Base-by-base conservation (phyloP, 768 basidiomycete genomes). In the Tylopilus sp. region DNA sequence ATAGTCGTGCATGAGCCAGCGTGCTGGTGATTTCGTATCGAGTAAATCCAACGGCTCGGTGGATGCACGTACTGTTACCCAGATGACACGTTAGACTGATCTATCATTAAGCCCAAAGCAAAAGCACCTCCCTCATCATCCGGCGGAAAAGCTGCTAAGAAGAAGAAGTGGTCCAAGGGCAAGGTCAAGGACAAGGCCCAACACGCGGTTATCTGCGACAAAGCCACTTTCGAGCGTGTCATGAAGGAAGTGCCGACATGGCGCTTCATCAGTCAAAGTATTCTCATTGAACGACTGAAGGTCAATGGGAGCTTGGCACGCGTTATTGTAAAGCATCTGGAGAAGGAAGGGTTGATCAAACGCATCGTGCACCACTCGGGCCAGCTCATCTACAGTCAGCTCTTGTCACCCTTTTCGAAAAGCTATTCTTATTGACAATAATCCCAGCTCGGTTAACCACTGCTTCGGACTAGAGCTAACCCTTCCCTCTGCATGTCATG, bases 151-250 rank as follows among this genome's bases (percentile, higher is more conserved):
- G 75, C 88, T 67, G 91, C 90, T 57, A 98, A 98, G 83, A 98
- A 98, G 84, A 98, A 98, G 91, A 98, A 98, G 83, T 98, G 95
- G 95, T 97, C 92, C 64, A 98, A 98, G 83, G 97, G 97, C 71
- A 98, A 98, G 79, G 97, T 99, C 74, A 99, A 99, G 88, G 97
- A 99, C 79, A 99, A 98, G 86, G 92, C 95, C 67, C 86, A 91
- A 69, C 95, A 98, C 82, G 82, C 91, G 64, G 94, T 98, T 73
- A 78, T 85, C 61, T 85, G 95, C 67, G 95, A 98, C 81, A 95
- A 98, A 80, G 60, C 85, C 49, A 89, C 87, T 62, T 95, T 73
- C 74, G 91, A 94, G 77, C 89, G 91, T 67, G 93, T 97, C 79
- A 71, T 95, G 68, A 98, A 98, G 82, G 95, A 98, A 74, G 92